Percentiles rank a stretch among this genome's conserved stretches.
Conservation (phyloP, 331 rosid genomes). For the Cydonia oblonga region DNA sequence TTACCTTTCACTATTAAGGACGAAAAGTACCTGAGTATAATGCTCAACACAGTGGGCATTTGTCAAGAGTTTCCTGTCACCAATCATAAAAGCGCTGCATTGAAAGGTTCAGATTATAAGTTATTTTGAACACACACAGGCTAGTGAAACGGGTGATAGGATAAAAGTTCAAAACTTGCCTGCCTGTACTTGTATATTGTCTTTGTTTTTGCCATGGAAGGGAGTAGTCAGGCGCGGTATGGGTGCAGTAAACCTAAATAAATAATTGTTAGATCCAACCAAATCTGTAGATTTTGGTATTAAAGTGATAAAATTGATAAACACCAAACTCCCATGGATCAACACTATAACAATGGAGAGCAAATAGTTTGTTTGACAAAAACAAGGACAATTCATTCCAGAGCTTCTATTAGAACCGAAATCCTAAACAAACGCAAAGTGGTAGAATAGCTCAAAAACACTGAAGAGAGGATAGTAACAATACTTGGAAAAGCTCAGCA, state of each 20-base stretch:
- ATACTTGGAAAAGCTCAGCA: neutral
- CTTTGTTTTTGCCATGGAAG: slow-evolving; percentile 99
- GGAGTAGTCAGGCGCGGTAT: slow-evolving; percentile 90
- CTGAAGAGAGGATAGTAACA: neutral
- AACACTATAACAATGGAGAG: neutral
- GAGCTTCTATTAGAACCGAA: neutral
- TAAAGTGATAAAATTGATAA: neutral
- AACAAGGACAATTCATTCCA: neutral
- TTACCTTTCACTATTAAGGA: neutral
- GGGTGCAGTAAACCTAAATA: slow-evolving; percentile 90
- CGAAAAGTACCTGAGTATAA: slow-evolving; percentile 63
- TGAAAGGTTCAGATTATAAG: slow-evolving; percentile 1
- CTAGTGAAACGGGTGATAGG: neutral
- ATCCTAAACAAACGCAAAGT: too few relatives aligned
- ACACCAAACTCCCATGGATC: neutral
- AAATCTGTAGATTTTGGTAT: neutral
- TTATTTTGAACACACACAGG: neutral
- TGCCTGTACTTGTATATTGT: slow-evolving; percentile 91
- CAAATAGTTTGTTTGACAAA: neutral
- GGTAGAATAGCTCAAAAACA: neutral
- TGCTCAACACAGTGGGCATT: slow-evolving; percentile 98
- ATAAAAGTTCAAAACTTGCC: slow-evolving; percentile 49
- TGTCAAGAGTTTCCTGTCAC: slow-evolving; percentile 72
- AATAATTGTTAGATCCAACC: neutral
- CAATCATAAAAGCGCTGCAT: slow-evolving; percentile 97